A percentile compares a stretch with the other conserved stretches of the same genome.
phyloP scores from a whole-genome alignment of 768 basidiomycete genomes.

The Crucibulum laeve region DNA sequence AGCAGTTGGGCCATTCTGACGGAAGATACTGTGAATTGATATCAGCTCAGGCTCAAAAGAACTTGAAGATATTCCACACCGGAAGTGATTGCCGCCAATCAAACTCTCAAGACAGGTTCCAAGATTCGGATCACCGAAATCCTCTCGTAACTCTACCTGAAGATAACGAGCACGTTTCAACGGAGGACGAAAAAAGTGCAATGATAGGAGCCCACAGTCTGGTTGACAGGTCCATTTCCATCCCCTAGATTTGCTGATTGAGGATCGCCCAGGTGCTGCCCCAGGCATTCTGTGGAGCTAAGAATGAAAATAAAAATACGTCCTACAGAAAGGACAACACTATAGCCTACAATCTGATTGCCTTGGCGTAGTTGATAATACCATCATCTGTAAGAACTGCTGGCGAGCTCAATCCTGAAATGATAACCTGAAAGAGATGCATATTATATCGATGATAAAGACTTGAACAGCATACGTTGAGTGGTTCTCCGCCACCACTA shows the following conservation, averaged over 20 bases:
- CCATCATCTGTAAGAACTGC: slow-evolving; percentile 52
- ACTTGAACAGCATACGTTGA: slow-evolving; percentile 57
- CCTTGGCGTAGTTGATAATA: slow-evolving; percentile 52
- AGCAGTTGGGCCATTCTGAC: slow-evolving; percentile 47
- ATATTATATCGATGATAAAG: slow-evolving; percentile 1
- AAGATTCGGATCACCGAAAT: slow-evolving; percentile 59
- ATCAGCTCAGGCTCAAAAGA: slow-evolving; percentile 4
- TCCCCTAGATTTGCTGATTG: slow-evolving; percentile 80
- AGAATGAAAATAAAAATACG: slow-evolving; percentile 11
- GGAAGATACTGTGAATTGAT: slow-evolving; percentile 37
- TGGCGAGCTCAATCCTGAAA: slow-evolving; percentile 60
- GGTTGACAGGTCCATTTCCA: slow-evolving; percentile 55
- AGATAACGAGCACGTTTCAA: slow-evolving; percentile 15
- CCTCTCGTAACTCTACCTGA: slow-evolving; percentile 70
- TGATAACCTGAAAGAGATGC: slow-evolving; percentile 41
- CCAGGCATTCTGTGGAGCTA: slow-evolving; percentile 60
- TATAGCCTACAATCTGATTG: slow-evolving; percentile 56
- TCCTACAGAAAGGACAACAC: slow-evolving; percentile 17
- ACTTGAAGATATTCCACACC: slow-evolving; percentile 37
- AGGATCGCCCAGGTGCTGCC: slow-evolving; percentile 59
- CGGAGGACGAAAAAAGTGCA: not conserved
- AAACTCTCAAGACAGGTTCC: slow-evolving; percentile 78
- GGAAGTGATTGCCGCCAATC: slow-evolving; percentile 76
- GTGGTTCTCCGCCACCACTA: slow-evolving; percentile 58
- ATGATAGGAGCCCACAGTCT: slow-evolving; percentile 36